Evolutionary conservation across 2,329 filamentous ascomycete species (phyloP), one percentile per base, ranked within the genome.

Genomic region (Lasiodiplodia sp.): DNA sequence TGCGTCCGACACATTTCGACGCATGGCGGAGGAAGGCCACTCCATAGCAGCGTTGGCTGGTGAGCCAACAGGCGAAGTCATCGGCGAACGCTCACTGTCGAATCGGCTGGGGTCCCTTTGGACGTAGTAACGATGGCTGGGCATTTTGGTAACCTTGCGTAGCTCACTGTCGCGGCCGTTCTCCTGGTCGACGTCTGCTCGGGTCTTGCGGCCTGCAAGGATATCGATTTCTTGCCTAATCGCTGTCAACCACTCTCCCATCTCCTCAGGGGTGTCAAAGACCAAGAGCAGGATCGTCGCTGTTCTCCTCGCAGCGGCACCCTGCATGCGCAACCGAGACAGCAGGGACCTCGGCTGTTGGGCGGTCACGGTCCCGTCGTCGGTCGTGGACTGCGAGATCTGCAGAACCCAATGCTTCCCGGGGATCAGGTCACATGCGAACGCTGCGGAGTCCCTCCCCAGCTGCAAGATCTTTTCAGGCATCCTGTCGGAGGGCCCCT

Each of bases 401-500:
- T 93, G 92, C 16, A 95, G 78, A 6, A 95, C 92, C 88, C 91
- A 94, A 74, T 94, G 92, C 70, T 88, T 88, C 6, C 92, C 92
- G 3, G 92, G 91, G 67, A 95, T 93, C 16, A 91, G 84, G 76
- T 96, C 92, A 72, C 89, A 93, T 1, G 90, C 92, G 77, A 93
- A 95, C 5, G 91, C 92, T 12, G 91, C 92, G 3, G 92, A 94
- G 58, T 91, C 87, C 71, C 88, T 89, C n/a, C 88, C 87, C 4
- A 96, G 82, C 60, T 90, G 88, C 68, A 95, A 81, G 40, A 92
- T 84, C 77, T 90, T 92, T 77, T 96, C 92, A 0, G 92, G 92
- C 12, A 89, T 78, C 28, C 92, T 85, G 72, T 94, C 90, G 73
- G 88, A 91, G 3, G 87, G 81, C 2, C 92, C 92, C 37, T 91